A percentile compares a stretch with the other conserved stretches of the same genome.
Evolutionary conservation across 108 stramenopile genomes (phyloP).

Genomic region (Cyclotella baltica): DNA sequence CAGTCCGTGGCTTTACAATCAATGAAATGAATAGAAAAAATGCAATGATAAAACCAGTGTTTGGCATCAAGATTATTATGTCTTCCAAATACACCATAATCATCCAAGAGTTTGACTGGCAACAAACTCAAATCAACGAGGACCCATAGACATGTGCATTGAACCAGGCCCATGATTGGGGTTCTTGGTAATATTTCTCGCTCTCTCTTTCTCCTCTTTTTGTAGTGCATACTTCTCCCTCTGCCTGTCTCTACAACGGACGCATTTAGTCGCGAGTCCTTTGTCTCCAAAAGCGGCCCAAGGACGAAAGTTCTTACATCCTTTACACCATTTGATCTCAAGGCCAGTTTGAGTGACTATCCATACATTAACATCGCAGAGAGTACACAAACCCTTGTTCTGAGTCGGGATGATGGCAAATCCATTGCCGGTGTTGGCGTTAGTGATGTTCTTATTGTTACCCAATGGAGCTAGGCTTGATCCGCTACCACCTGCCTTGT

Average conservation of each 20-base stretch:
- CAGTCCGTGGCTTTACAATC: no score
- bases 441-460: conserved; percentile 38
- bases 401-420: conserved; percentile 85
- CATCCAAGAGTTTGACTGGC: no score
- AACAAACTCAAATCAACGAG: background rate
- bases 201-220: conserved; percentile 76
- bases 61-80: background rate
- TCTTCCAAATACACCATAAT: background rate
- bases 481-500: conserved; percentile 29
- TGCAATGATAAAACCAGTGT: no score
- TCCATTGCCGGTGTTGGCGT: conserved; percentile 14
- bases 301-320: conserved; percentile 92
- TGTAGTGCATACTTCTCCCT: conserved; percentile 87
- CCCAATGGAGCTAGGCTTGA: conserved; percentile 41
- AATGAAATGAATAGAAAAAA: conserved; percentile 8
- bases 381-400: conserved; percentile 91
- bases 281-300: conserved; percentile 94
- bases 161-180: background rate
- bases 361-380: conserved; percentile 92
- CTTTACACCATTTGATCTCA: conserved; percentile 95
- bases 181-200: background rate
- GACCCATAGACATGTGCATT: background rate
- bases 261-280: conserved; percentile 89
- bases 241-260: conserved; percentile 88
- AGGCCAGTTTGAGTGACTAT: conserved; percentile 73